Percentiles rank a stretch among this genome's conserved stretches.
phyloP scores from a whole-genome alignment of 1,284 basidiomycete species.

The Cryptococcus amylolentus region DNA sequence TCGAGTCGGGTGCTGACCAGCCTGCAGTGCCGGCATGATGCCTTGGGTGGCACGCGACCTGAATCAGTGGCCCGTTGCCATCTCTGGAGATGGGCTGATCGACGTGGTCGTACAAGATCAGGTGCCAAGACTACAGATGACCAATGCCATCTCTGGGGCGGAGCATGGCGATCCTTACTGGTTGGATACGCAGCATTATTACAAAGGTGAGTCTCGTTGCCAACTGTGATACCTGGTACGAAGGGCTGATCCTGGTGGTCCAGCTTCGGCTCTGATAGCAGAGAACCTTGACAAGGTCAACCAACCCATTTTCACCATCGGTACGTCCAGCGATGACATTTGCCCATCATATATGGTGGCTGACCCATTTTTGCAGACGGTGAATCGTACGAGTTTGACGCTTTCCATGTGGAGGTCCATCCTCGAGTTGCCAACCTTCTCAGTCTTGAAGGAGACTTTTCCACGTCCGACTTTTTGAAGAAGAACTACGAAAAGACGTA shows the following conservation, averaged over 20 bases:
- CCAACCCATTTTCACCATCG: constrained; percentile 43
- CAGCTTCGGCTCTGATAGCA: constrained; percentile 62
- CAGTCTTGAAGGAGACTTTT: constrained; percentile 63
- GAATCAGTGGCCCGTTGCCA: constrained; percentile 80
- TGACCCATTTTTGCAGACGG: constrained; percentile 63
- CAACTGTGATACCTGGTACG: neutral
- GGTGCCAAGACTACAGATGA: constrained; percentile 61
- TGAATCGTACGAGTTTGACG: constrained; percentile 72
- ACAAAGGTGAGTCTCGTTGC: constrained; percentile 58
- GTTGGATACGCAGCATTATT: constrained; percentile 65
- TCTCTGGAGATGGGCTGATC: constrained; percentile 73
- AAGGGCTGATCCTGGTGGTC: neutral
- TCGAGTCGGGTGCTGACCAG: neutral
- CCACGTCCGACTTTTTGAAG: constrained; percentile 35
- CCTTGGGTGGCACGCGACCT: constrained; percentile 62
- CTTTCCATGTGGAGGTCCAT: constrained; percentile 80
- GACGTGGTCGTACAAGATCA: constrained; percentile 70
- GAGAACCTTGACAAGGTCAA: constrained; percentile 62
- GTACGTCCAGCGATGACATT: constrained; percentile 18
- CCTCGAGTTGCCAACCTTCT: constrained; percentile 65
- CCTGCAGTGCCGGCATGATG: constrained; percentile 51
- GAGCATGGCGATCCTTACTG: constrained; percentile 67
- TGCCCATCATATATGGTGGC: constrained; percentile 2
- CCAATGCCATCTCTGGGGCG: constrained; percentile 64
- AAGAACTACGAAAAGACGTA: constrained; percentile 23